Evolutionary conservation across 495 filamentous ascomycete species (phyloP).

Genomic region (Penicillium bovifimosum): DNA sequence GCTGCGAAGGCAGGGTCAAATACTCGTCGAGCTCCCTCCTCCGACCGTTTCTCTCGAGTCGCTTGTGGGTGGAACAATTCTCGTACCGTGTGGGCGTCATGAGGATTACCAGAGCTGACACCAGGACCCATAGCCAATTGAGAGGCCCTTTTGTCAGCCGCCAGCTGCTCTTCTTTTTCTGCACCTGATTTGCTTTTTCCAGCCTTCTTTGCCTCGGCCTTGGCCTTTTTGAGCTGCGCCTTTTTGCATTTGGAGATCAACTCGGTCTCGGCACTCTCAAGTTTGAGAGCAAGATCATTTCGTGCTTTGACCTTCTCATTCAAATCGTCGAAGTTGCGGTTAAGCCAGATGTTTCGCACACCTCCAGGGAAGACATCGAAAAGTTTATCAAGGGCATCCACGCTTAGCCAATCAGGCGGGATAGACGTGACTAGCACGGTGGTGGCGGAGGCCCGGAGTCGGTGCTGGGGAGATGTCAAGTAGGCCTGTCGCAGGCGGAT

Average conservation of each 20-base stretch:
- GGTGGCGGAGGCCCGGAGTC: constrained; percentile 89
- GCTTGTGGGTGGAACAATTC: constrained; percentile 50
- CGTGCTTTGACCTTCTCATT: constrained; percentile 79
- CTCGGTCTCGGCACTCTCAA: constrained; percentile 81
- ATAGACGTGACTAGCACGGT: constrained; percentile 91
- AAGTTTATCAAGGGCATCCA: constrained; percentile 72
- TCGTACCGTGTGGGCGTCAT: constrained; percentile 67
- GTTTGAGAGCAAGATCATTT: constrained; percentile 59
- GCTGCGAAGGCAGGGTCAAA: constrained; percentile 41
- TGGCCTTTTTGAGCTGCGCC: constrained; percentile 61
- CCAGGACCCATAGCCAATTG: constrained; percentile 63
- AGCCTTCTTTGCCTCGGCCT: constrained; percentile 57
- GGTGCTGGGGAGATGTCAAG: constrained; percentile 91
- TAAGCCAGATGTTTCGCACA: constrained; percentile 94
- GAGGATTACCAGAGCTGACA: constrained; percentile 76
- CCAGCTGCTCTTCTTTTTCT: constrained; percentile 39
- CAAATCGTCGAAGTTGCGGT: constrained; percentile 82
- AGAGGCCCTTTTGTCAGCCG: constrained; percentile 50
- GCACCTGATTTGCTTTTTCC: constrained; percentile 49
- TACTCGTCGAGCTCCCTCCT: constrained; percentile 19
- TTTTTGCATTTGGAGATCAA: constrained; percentile 75
- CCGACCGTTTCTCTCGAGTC: constrained; percentile 23
- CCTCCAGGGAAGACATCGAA: constrained; percentile 97
- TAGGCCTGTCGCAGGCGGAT: constrained; percentile 92
- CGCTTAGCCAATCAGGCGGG: constrained; percentile 78